Conservation (phyloP, 176 grass and related monocot species). For the Oryza punctata region DNA sequence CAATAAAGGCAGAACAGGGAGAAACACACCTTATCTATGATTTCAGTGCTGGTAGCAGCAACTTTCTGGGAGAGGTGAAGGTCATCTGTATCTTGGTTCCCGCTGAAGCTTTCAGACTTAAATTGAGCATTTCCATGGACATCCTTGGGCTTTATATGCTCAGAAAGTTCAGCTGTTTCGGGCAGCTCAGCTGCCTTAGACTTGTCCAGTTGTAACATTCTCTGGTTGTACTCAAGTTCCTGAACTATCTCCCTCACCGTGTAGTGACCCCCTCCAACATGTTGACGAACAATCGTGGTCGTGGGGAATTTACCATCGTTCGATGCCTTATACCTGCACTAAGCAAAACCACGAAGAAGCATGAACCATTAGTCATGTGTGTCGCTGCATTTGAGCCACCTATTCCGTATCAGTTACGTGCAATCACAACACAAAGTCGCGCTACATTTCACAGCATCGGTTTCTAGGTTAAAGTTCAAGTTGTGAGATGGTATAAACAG, state of each 20-base stretch:
- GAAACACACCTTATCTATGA: slow-evolving; percentile 16
- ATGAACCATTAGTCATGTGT: slow-evolving; percentile 19
- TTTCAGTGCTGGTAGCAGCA: slow-evolving; percentile 7
- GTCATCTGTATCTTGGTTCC: slow-evolving; percentile 20
- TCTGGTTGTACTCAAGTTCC: slow-evolving; percentile 64
- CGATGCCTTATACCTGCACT: slow-evolving; percentile 61
- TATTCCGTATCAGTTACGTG: background rate
- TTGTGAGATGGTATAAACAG: background rate
- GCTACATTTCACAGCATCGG: background rate
- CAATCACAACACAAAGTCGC: background rate
- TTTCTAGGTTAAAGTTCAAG: slow-evolving; percentile 14
- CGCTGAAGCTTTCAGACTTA: background rate
- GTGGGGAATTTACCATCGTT: slow-evolving; percentile 66
- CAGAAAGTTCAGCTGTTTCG: slow-evolving; percentile 21
- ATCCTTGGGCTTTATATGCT: slow-evolving; percentile 13
- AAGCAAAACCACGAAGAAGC: slow-evolving; percentile 33
- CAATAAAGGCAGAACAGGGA: slow-evolving; percentile 21
- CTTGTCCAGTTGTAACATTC: slow-evolving; percentile 22
- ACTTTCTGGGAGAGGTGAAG: background rate
- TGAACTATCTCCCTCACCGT: slow-evolving; percentile 50
- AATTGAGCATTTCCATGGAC: background rate
- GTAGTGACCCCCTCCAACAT: slow-evolving; percentile 55
- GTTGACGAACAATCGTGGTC: background rate
- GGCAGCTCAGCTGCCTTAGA: slow-evolving; percentile 15
- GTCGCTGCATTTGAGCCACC: background rate